Percentiles rank a stretch among this genome's conserved stretches.
These are phyloP conservation scores for Thalassiosira livingstoniorum DNA, from an alignment of 352 stramenopile genomes.

Conservation along the genomic window DNA sequence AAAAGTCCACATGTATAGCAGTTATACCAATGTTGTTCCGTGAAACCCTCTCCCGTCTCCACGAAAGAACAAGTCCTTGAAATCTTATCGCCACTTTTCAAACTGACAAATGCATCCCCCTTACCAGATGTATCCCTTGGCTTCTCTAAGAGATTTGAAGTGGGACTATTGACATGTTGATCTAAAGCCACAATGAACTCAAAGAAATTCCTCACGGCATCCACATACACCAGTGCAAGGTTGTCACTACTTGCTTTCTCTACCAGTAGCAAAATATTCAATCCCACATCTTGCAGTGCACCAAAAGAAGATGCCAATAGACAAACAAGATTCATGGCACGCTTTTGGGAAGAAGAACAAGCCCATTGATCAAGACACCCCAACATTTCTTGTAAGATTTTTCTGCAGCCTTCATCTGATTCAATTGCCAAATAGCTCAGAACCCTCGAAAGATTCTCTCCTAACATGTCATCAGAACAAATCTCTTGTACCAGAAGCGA, in stretches of 20 bases:
- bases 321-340: slow-evolving; percentile 57
- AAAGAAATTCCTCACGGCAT: slow-evolving; percentile 22
- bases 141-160: slow-evolving; percentile 14
- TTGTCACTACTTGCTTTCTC: background rate
- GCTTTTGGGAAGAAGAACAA: slow-evolving; percentile 4
- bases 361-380: slow-evolving; percentile 45
- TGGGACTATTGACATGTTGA: slow-evolving; percentile 37
- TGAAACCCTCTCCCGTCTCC: slow-evolving; percentile 72
- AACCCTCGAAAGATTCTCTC: slow-evolving; percentile 32
- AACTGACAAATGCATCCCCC: slow-evolving; percentile 5
- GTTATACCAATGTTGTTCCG: slow-evolving; percentile 86
- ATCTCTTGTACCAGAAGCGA: slow-evolving; percentile 45
- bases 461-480: slow-evolving; percentile 18
- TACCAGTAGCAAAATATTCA: slow-evolving; percentile 33
- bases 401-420: slow-evolving; percentile 41
- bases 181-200: slow-evolving; percentile 52
- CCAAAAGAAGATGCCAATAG: slow-evolving; percentile 59
- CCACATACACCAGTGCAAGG: background rate
- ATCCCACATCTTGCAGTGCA: slow-evolving; percentile 48
- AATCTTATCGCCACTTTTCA: slow-evolving; percentile 54
- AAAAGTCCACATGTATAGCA: slow-evolving; percentile 85
- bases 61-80: slow-evolving; percentile 66
- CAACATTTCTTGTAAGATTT: slow-evolving; percentile 49
- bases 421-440: slow-evolving; percentile 44
- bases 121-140: background rate